These are phyloP conservation scores for Fusarium robinianum DNA, from an alignment of 2,329 filamentous ascomycete genomes.

Conservation along the genomic window DNA sequence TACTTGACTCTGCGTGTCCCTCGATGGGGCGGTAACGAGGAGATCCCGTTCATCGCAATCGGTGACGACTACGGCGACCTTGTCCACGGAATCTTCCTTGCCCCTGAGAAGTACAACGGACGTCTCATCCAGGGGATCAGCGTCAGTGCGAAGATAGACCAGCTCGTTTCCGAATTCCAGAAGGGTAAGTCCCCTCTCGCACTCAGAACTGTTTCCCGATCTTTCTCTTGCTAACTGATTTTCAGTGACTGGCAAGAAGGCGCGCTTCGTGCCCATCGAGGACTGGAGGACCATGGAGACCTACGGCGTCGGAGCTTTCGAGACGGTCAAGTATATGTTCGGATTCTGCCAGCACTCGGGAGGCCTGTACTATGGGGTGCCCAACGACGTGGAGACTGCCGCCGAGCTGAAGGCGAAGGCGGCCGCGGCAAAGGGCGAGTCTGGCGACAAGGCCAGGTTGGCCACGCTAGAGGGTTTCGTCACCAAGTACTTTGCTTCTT, in stretches of 20 bases:
- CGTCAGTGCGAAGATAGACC: constrained; percentile 37
- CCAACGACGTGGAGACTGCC: constrained; percentile 35
- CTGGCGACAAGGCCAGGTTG: constrained; percentile 27
- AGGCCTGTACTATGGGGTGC: constrained; percentile 40
- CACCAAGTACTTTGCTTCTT: constrained; percentile 30
- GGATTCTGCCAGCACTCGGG: constrained; percentile 43
- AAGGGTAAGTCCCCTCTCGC: constrained; percentile 25
- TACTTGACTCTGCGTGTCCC: constrained; percentile 44
- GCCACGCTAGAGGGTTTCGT: constrained; percentile 35
- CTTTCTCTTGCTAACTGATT: constrained; percentile 6
- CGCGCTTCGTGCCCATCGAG: constrained; percentile 39
- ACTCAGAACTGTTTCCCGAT: background rate
- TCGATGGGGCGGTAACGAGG: constrained; percentile 44
- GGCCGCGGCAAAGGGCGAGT: constrained; percentile 33
- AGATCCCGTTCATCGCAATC: constrained; percentile 47
- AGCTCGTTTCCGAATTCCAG: constrained; percentile 41
- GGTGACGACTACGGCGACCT: constrained; percentile 51
- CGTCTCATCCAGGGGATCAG: constrained; percentile 46
- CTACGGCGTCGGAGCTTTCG: constrained; percentile 38
- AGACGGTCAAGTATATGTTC: constrained; percentile 45
- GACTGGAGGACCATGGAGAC: constrained; percentile 42
- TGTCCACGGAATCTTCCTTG: constrained; percentile 50
- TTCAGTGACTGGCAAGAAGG: constrained; percentile 39
- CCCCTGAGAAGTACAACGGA: constrained; percentile 44
- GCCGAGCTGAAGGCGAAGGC: constrained; percentile 38